phyloP scores from a whole-genome alignment of 352 stramenopile species.

The Globisporangium splendens region DNA sequence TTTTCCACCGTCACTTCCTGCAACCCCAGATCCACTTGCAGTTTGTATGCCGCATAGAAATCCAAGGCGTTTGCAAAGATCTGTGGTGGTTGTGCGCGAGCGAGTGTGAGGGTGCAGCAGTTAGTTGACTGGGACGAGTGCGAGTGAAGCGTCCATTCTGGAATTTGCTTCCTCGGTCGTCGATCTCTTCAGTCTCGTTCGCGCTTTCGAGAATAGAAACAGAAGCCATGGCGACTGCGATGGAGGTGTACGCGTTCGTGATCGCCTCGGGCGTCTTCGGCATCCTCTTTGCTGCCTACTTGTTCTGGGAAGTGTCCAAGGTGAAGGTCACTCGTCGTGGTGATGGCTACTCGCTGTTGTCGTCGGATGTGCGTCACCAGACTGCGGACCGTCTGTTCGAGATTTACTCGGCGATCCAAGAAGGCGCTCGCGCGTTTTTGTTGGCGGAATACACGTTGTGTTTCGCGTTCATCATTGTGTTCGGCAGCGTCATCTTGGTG shows the following conservation, averaged over 20 bases:
- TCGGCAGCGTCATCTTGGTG: constrained; percentile 84
- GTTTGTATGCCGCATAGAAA: constrained; percentile 28
- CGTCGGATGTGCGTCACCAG: constrained; percentile 71
- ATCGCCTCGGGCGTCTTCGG: constrained; percentile 66
- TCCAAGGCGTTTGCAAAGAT: constrained; percentile 6
- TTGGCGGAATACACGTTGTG: constrained; percentile 98
- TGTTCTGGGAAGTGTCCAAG: constrained; percentile 89
- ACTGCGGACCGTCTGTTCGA: constrained; percentile 85
- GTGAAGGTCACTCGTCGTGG: constrained; percentile 83
- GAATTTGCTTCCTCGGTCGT: constrained; percentile 51
- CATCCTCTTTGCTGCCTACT: constrained; percentile 76
- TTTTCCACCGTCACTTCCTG: not conserved
- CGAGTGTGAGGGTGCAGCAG: constrained; percentile 8
- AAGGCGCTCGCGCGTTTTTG: constrained; percentile 98
- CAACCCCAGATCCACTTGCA: constrained; percentile 6
- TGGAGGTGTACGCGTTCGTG: constrained; percentile 66
- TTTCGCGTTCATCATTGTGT: constrained; percentile 94
- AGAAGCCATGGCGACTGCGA: constrained; percentile 42
- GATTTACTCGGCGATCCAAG: constrained; percentile 96
- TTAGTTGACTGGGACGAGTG: constrained; percentile 14
- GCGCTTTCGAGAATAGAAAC: constrained; percentile 16
- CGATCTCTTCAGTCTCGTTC: constrained; percentile 6
- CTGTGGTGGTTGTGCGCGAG: constrained; percentile 8
- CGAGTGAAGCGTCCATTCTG: constrained; percentile 34
- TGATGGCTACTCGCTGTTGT: constrained; percentile 77